Conservation (phyloP, 192 early-diverging fungal species). For the Backusella macrospora region DNA sequence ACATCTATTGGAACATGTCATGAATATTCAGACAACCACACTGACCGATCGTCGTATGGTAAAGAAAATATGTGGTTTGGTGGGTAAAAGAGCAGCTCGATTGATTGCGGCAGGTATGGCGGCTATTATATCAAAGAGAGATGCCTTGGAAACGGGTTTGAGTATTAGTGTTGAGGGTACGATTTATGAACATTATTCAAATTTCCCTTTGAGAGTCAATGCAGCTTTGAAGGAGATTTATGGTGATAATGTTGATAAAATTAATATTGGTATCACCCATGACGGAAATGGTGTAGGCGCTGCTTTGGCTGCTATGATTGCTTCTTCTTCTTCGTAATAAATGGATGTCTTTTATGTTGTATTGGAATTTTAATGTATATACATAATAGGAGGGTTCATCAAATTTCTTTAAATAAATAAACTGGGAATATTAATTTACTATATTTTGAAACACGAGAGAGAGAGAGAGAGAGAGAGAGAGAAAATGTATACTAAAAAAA, state of each 20-base stretch:
- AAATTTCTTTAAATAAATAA: too few relatives aligned
- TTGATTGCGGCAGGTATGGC: constrained; percentile 71
- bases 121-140: constrained; percentile 60
- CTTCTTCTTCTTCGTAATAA: too few relatives aligned
- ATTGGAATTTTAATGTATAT: too few relatives aligned
- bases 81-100: constrained; percentile 83
- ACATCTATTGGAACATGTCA: constrained; percentile 72
- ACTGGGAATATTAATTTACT: too few relatives aligned
- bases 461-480: too few relatives aligned
- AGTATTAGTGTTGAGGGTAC: constrained; percentile 57
- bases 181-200: constrained; percentile 63
- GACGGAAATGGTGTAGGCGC: constrained; percentile 79
- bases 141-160: constrained; percentile 28
- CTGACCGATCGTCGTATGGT: constrained; percentile 79
- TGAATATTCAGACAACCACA: constrained; percentile 65
- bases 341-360: too few relatives aligned
- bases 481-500: too few relatives aligned
- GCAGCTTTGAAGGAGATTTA: constrained; percentile 26
- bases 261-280: constrained; percentile 44
- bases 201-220: constrained; percentile 43
- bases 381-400: too few relatives aligned
- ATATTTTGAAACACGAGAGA: too few relatives aligned
- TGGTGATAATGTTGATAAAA: constrained; percentile 28
- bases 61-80: constrained; percentile 74
- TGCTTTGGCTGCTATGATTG: constrained; percentile 66